Percentiles rank a stretch among this genome's conserved stretches.
Conservation (phyloP, 257 asterid genomes). For the Petrea volubilis region DNA sequence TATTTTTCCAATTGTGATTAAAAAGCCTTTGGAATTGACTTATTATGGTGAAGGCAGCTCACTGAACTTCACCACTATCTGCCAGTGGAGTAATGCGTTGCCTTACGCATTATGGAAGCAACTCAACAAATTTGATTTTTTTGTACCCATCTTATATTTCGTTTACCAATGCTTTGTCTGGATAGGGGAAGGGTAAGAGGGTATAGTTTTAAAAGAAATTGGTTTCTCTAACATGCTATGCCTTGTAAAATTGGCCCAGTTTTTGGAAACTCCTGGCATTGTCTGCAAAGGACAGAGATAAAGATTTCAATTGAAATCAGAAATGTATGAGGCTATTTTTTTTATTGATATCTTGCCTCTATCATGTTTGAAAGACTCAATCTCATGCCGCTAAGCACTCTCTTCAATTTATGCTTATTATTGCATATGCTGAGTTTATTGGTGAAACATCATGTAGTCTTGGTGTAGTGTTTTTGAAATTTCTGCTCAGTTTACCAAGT, state of each 20-base stretch:
- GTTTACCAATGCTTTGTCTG: background rate
- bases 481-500: background rate
- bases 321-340: background rate
- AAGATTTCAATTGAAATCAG: background rate
- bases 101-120: background rate
- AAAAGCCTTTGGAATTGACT: background rate
- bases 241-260: background rate
- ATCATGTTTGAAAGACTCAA: slow-evolving; percentile 1
- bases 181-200: background rate
- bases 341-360: background rate
- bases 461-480: background rate
- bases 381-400: background rate
- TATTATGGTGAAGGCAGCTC: background rate
- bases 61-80: background rate
- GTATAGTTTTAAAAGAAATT: slow-evolving; percentile 3
- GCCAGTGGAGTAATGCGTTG: background rate
- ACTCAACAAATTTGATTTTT: background rate
- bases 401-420: background rate
- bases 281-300: background rate
- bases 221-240: background rate
- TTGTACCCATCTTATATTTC: background rate
- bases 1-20: background rate
- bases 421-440: background rate
- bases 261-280: background rate
- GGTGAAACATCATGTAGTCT: background rate